Evolutionary conservation across 2,329 filamentous ascomycete species (phyloP).

Genomic region (Fusarium guadeloupense): DNA sequence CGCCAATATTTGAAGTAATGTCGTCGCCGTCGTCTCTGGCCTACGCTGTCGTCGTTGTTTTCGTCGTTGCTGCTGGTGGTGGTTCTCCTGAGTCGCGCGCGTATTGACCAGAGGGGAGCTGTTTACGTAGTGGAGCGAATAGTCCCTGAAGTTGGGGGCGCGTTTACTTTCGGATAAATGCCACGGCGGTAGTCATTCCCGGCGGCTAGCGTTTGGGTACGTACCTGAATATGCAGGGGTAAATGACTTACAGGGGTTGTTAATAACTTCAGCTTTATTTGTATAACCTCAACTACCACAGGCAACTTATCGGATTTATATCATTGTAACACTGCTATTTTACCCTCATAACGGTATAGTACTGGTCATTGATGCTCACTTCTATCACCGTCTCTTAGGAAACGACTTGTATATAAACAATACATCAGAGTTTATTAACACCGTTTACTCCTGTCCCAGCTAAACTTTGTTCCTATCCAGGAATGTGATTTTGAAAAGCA

Average conservation of each 20-base stretch:
- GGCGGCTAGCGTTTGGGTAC: slow-evolving; percentile 27
- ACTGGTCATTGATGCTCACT: neutral
- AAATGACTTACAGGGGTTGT: slow-evolving; percentile 14
- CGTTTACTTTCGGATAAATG: slow-evolving; percentile 44
- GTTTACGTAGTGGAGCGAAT: slow-evolving; percentile 20
- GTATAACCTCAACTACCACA: slow-evolving; percentile 7
- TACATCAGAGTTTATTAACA: slow-evolving; percentile 1
- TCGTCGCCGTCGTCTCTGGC: neutral
- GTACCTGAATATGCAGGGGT: slow-evolving; percentile 24
- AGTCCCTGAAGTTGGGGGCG: slow-evolving; percentile 28
- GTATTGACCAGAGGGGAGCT: slow-evolving; percentile 27
- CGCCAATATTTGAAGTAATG: slow-evolving; percentile 8
- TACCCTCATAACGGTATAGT: neutral
- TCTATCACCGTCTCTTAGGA: neutral
- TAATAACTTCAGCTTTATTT: slow-evolving; percentile 9
- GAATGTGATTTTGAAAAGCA: slow-evolving; percentile 12
- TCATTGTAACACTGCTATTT: neutral
- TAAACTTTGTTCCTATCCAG: slow-evolving; percentile 12
- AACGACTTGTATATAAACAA: slow-evolving; percentile 1
- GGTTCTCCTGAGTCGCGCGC: slow-evolving; percentile 37
- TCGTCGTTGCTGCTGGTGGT: slow-evolving; percentile 1
- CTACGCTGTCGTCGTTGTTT: slow-evolving; percentile 7
- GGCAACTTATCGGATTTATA: slow-evolving; percentile 4
- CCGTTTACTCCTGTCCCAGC: slow-evolving; percentile 10
- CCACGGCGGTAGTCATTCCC: slow-evolving; percentile 37